Base-by-base conservation (phyloP, 2,329 filamentous ascomycete species). In the Colletotrichum godetiae region DNA sequence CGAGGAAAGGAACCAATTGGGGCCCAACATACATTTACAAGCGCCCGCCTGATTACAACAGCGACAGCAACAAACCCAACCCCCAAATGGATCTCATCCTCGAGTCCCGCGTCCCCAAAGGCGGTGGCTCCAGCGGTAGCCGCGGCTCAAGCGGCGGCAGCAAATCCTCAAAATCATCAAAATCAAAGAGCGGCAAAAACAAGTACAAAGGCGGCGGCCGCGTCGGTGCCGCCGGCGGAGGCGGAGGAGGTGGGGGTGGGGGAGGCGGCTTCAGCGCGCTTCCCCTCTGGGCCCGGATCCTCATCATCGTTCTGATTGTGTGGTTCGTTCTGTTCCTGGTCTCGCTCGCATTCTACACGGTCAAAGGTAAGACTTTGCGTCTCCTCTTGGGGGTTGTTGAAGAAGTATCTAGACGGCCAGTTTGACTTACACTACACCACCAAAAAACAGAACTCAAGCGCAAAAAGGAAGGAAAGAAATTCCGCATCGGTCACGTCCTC, bases 301-400 rank as follows among this genome's bases (percentile, higher is more conserved):
- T 75, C 67, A 72, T 74, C 72, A 62, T 75, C 42, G 10, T 75
- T 22, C 46, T 60, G 62, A 66, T 75, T 22, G 49, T 75, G n/a
- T 72, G 67, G 67, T 57, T 65, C 19, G 42, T 70, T 27, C 19
- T 75, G 35, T 75, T 73, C 27, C 35, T 75, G 13, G 53, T 67
- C 15, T 31, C 73, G 5, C 37, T 75, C 4, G 10, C 37, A 0
- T 74, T 63, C n/a, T 68, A 62, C 53, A 11, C 63, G n/a, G 22
- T 58, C 6, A 37, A 68, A 42, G 72, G 72, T 68, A 49, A 53
- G 57, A 15, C 12, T 27, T 7, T 13, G n/a, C n/a, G 5, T 53
- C 29, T 46, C 2, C 27, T 29, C 27, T 4, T 4, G 4, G 27
- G 27, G 27, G 27, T 29, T n/a, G 8, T 2, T 4, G 19, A n/a